Evolutionary conservation across 208 protist genomes (phyloP), one percentile per base, ranked within the genome.

Genomic region (Leishmania martiniquensis): DNA sequence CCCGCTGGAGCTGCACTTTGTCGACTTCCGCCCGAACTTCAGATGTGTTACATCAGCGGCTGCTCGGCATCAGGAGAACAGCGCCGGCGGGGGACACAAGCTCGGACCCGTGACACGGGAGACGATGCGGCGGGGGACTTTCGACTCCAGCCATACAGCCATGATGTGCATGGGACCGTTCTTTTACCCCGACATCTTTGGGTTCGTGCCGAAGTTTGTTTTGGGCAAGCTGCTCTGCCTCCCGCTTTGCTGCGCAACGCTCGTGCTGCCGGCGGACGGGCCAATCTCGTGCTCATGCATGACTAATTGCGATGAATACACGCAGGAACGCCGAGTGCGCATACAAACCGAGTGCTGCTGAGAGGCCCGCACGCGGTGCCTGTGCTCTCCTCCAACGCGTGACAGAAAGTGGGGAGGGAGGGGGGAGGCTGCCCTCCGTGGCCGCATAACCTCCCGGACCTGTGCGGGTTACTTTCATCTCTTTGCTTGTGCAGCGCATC

Each of bases 1-100:
- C 0, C 80, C 88, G 3, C 62, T 89, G 51, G 86, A 90, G 77
- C 66, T 89, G 37, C 76, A 89, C 71, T 34, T 83, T 0, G 73
- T 83, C 0, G 86, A 90, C 78, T 88, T 90, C 59, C 77, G 77
- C 1, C 83, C 86, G 1, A 39, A 25, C 12, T 55, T 59, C 37
- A 76, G 72, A 29, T n/a, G 37, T 29, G 13, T 54, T 32, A 45
- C 13, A 32, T 51, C 67, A 2, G 13, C 7, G 29, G 45, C 4
- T 25, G n/a, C 67, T 1, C 9, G 15, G 1, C n/a, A 7, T 17
- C 12, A 0, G 44, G 7, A 0, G 29, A 10, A 6, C 45, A 7
- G 67, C 29, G 45, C 1, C 6, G 32, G 34, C 22, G 42, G 12
- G 45, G 29, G 45, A 39, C 62, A 17, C 42, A 13, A 25, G 22